Conservation (phyloP, 2,329 filamentous ascomycete genomes). For the Oidium heveae region DNA sequence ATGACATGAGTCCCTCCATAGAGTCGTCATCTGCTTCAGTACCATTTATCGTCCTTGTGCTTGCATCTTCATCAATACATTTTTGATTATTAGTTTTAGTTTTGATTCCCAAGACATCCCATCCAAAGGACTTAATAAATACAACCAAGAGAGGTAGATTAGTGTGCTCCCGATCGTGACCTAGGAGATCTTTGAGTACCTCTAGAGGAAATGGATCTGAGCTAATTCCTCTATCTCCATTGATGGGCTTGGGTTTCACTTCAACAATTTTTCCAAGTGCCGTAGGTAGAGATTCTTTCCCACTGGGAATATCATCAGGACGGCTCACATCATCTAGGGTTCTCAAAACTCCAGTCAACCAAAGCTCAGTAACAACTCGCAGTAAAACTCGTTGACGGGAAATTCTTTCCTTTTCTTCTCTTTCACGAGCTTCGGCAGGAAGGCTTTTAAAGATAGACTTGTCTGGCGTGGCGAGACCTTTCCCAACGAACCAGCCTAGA, state of each 20-base stretch:
- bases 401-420: conserved; percentile 85
- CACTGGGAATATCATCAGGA: conserved; percentile 32
- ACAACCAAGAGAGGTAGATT: conserved; percentile 81
- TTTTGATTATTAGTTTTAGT: conserved; percentile 56
- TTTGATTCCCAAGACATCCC: conserved; percentile 77
- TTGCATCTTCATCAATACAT: conserved; percentile 57
- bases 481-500: conserved; percentile 76
- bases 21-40: conserved; percentile 24
- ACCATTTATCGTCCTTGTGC: conserved; percentile 22
- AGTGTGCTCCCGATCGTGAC: conserved; percentile 74
- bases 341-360: conserved; percentile 71
- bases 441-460: conserved; percentile 59
- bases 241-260: conserved; percentile 27
- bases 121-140: conserved; percentile 88
- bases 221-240: conserved; percentile 34
- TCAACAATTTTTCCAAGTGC: conserved; percentile 36
- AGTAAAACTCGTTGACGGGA: conserved; percentile 65
- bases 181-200: conserved; percentile 88
- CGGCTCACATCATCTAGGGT: conserved; percentile 45
- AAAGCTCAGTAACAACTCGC: conserved; percentile 80
- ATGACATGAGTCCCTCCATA: conserved; percentile 20
- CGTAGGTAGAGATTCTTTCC: conserved; percentile 19
- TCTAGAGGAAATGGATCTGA: conserved; percentile 88
- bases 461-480: conserved; percentile 76
- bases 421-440: conserved; percentile 59